These are phyloP conservation scores for Coniochaeta pulveracea DNA, from an alignment of 2,329 filamentous ascomycete genomes.

Conservation along the genomic window DNA sequence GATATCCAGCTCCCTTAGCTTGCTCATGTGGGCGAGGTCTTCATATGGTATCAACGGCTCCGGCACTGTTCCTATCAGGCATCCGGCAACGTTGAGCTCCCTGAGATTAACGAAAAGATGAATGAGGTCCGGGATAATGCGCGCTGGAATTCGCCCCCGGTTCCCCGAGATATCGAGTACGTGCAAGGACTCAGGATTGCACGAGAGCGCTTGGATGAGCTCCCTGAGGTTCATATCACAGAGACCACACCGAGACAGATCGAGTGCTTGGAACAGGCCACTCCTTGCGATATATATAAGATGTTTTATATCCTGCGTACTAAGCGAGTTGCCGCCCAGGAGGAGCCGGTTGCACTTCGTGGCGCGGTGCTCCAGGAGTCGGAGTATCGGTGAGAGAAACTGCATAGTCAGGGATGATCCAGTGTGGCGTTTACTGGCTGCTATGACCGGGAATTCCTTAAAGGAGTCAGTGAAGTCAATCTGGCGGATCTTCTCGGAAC, in stretches of 20 bases:
- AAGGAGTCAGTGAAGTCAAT: conserved; percentile 38
- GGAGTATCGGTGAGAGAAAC: conserved; percentile 28
- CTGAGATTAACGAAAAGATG: conserved; percentile 30
- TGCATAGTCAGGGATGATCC: conserved; percentile 11
- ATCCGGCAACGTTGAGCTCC: conserved; percentile 37
- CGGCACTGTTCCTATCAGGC: conserved; percentile 32
- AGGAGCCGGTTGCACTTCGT: conserved; percentile 40
- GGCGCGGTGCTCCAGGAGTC: conserved; percentile 27
- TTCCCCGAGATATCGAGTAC: conserved; percentile 41
- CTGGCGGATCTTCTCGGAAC: conserved; percentile 41
- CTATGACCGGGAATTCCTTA: conserved; percentile 11
- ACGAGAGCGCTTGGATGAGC: conserved; percentile 34
- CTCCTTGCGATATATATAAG: conserved; percentile 17
- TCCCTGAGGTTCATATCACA: conserved; percentile 34
- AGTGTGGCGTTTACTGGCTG: conserved; percentile 2
- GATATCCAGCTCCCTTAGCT: conserved; percentile 41
- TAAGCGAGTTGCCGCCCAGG: conserved; percentile 37
- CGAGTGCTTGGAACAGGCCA: conserved; percentile 29
- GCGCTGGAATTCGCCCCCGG: conserved; percentile 35
- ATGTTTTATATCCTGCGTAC: conserved; percentile 26
- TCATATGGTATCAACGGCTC: conserved; percentile 34
- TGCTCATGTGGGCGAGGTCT: conserved; percentile 27
- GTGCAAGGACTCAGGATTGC: conserved; percentile 32
- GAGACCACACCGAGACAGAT: conserved; percentile 39
- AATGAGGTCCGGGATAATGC: conserved; percentile 31